These are phyloP conservation scores for Paecilomyces fulvus DNA, from an alignment of 2,329 filamentous ascomycete species.

Conservation along the genomic window DNA sequence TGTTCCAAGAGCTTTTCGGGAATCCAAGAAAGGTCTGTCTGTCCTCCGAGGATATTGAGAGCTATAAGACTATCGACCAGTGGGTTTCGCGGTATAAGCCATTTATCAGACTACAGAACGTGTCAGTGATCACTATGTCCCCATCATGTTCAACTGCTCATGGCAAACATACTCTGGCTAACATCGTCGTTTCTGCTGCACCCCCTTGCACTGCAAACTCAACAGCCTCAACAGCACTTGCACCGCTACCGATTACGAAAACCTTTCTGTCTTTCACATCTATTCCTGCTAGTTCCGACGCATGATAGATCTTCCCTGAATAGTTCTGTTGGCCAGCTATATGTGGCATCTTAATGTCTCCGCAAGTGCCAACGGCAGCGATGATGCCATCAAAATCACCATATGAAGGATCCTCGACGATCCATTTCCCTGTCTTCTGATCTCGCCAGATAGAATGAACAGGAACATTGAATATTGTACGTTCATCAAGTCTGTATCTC, in stretches of 20 bases:
- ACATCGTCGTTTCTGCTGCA: slow-evolving; percentile 51
- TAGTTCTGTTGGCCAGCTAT: slow-evolving; percentile 65
- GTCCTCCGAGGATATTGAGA: slow-evolving; percentile 69
- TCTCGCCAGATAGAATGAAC: slow-evolving; percentile 60
- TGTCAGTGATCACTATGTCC: slow-evolving; percentile 16
- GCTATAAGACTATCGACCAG: slow-evolving; percentile 65
- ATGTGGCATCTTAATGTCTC: slow-evolving; percentile 64
- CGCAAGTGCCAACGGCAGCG: slow-evolving; percentile 71
- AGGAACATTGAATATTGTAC: slow-evolving; percentile 62
- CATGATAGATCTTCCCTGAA: slow-evolving; percentile 65
- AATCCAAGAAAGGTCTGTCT: slow-evolving; percentile 67
- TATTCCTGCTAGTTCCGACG: slow-evolving; percentile 64
- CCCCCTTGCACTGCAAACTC: slow-evolving; percentile 65
- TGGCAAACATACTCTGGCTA: background rate
- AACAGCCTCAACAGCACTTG: slow-evolving; percentile 71
- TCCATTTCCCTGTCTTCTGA: slow-evolving; percentile 61
- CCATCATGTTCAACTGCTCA: background rate
- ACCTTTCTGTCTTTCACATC: slow-evolving; percentile 66
- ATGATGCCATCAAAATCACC: slow-evolving; percentile 73
- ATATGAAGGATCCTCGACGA: slow-evolving; percentile 58
- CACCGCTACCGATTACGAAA: slow-evolving; percentile 68
- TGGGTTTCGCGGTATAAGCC: slow-evolving; percentile 77
- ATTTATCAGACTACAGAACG: slow-evolving; percentile 73
- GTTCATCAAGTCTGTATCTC: slow-evolving; percentile 60
- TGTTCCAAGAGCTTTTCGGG: slow-evolving; percentile 66